Evolutionary conservation across 352 stramenopile species (phyloP).

Genomic region (Globisporangium cystogenes): DNA sequence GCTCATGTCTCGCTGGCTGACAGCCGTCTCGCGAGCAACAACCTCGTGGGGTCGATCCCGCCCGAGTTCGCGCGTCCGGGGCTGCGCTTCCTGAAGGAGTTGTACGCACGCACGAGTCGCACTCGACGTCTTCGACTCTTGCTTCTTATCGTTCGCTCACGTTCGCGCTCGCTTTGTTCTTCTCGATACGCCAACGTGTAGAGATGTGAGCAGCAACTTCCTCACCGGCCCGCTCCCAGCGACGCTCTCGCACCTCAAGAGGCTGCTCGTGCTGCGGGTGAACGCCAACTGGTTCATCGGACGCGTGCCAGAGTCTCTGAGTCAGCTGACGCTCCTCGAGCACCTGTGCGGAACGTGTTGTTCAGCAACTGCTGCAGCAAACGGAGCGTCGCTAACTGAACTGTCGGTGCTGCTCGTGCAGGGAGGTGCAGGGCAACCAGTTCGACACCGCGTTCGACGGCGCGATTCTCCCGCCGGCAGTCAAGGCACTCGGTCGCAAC

Average conservation of each 20-base stretch:
- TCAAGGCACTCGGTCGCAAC: constrained; percentile 39
- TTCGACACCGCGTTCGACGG: constrained; percentile 27
- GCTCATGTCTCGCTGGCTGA: not conserved
- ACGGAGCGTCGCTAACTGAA: not conserved
- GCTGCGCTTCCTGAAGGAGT: constrained; percentile 44
- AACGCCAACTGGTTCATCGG: constrained; percentile 53
- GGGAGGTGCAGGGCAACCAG: constrained; percentile 49
- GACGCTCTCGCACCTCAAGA: constrained; percentile 31
- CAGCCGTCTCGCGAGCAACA: constrained; percentile 50
- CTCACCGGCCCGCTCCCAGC: constrained; percentile 39
- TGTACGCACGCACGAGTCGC: constrained; percentile 25
- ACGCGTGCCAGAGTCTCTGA: constrained; percentile 30
- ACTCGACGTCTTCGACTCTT: too few species aligned
- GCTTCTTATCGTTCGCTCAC: not conserved
- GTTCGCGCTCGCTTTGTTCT: too few species aligned
- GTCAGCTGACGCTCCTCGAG: constrained; percentile 35
- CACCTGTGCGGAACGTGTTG: constrained; percentile 36
- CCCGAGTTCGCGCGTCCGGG: constrained; percentile 39
- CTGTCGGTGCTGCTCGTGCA: constrained; percentile 7
- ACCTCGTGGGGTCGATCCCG: constrained; percentile 54
- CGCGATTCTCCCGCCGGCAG: constrained; percentile 27
- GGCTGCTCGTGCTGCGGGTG: constrained; percentile 40
- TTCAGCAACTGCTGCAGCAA: not conserved
- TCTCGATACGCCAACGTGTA: constrained; percentile 7
- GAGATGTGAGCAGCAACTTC: constrained; percentile 70